Base-by-base conservation (phyloP, 2,329 filamentous ascomycete genomes). In the Penicillium sp. region DNA sequence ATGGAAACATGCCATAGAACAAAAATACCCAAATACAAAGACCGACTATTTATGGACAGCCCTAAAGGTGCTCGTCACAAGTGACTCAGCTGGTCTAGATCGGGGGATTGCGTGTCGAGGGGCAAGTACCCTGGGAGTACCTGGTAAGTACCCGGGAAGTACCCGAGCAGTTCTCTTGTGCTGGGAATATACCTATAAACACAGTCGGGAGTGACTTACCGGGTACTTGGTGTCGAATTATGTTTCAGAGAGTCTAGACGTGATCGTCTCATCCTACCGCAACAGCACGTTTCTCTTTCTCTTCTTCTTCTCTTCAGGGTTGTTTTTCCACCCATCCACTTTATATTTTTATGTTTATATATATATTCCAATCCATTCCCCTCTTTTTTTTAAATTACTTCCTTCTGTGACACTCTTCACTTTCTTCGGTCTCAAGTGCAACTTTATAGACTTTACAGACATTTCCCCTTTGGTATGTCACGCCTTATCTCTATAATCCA, bases 401-500 rank as follows among this genome's bases (percentile, higher is more conserved):
- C 13, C 17, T 17, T 17, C 10, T 35, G 52, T 49, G 35, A 31
- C 25, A 41, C 33, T 17, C 12, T 38, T 19, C 17, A 33, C 33
- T 35, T 17, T 35, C 17, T n/a, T 9, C 29, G 12, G 10, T 33
- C 31, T 33, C 35, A 38, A 38, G 17, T 38, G 12, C 27, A 21
- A 37, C 8, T 49, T 25, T 37, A 35, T 37, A 49, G 31, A 33
- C 31, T n/a, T 33, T 33, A 1, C 8, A 27, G 2, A 33, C 31
- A 6, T 13, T 33, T 33, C 31, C n/a, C 37, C 42, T 46, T 42
- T 41, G 50, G 40, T 46, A 53, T 31, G 37, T 40, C n/a, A 54
- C 54, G 2, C 63, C 66, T 69, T 70, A 69, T 56, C 54, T 45
- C 4, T 4, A 21, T n/a, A 13, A 13, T 15, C 31, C 55, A 35